Base-by-base conservation (phyloP, 371 early-diverging fungal genomes). In the Blakeslea trispora region DNA sequence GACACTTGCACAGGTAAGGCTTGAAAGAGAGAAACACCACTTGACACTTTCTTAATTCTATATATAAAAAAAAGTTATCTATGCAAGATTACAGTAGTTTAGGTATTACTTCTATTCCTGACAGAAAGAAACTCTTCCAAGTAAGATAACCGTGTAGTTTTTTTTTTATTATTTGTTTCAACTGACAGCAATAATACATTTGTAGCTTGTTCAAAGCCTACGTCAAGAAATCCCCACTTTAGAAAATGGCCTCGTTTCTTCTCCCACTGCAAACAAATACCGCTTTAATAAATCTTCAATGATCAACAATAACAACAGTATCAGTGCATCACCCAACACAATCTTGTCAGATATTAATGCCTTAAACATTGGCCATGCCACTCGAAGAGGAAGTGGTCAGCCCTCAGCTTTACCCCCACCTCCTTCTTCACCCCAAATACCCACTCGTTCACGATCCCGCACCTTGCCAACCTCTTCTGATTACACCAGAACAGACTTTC, bases 31-130 rank as follows among this genome's bases (percentile, higher is more conserved):
- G n/a, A n/a, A n/a, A n/a, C n/a, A n/a, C n/a, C n/a, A n/a, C n/a
- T n/a, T n/a, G n/a, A n/a, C n/a, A n/a, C n/a, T n/a, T n/a, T n/a
- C n/a, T n/a, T n/a, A n/a, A n/a, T n/a, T n/a, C n/a, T n/a, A n/a
- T n/a, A n/a, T n/a, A n/a, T 32, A 13, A 39, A 14, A 19, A 8
- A 5, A 23, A 84, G 79, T 71, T 91, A 53, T 86, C 86, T 35
- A 87, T 91, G 87, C 86, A 86, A 64, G 90, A 90, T 71, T 91
- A 89, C 57, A 78, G 72, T 50, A 66, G 81, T 15, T 68, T 90
- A 43, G 91, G 91, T 15, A 86, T 91, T 14, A 81, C 81, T 42
- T 74, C 81, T 34, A 85, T 86, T 79, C 85, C 88, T 40, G 91
- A 91, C 63, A 68, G 91, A 46, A 88, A 90, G 53, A 69, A 83